Evolutionary conservation across 2,329 filamentous ascomycete genomes (phyloP).

Genomic region (Beauveria scarabaeidicola): DNA sequence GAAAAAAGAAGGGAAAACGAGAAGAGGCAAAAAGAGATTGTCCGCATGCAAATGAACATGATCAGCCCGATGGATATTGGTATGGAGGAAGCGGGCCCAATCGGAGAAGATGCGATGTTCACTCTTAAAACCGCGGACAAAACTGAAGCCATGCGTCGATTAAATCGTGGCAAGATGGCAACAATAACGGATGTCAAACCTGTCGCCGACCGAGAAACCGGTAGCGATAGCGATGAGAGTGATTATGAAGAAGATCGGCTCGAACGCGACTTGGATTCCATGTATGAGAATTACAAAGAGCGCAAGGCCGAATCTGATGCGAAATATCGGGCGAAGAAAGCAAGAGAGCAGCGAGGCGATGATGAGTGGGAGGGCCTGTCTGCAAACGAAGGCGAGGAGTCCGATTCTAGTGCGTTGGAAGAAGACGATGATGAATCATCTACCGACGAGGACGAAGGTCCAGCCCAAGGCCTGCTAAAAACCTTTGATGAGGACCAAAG

Average conservation of each 20-base stretch:
- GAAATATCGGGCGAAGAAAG: constrained; percentile 85
- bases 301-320: constrained; percentile 71
- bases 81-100: constrained; percentile 72
- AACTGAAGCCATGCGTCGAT: constrained; percentile 55
- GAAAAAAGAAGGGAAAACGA: constrained; percentile 85
- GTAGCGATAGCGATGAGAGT: constrained; percentile 55
- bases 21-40: constrained; percentile 84
- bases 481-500: constrained; percentile 29
- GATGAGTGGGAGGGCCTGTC: constrained; percentile 92
- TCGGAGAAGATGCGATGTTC: constrained; percentile 79
- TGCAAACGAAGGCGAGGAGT: constrained; percentile 47
- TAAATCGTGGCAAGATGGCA: constrained; percentile 66
- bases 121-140: constrained; percentile 74
- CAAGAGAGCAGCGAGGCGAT: constrained; percentile 69
- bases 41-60: constrained; percentile 98
- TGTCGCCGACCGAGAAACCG: constrained; percentile 24
- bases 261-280: constrained; percentile 73
- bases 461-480: constrained; percentile 26
- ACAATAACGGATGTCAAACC: constrained; percentile 49
- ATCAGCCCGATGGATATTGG: constrained; percentile 91
- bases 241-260: constrained; percentile 77
- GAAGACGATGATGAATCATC: constrained; percentile 38
- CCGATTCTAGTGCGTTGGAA: constrained; percentile 55
- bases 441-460: constrained; percentile 26
- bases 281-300: constrained; percentile 83